phyloP scores from a whole-genome alignment of 2,329 filamentous ascomycete species.

The Fusarium sp. region DNA sequence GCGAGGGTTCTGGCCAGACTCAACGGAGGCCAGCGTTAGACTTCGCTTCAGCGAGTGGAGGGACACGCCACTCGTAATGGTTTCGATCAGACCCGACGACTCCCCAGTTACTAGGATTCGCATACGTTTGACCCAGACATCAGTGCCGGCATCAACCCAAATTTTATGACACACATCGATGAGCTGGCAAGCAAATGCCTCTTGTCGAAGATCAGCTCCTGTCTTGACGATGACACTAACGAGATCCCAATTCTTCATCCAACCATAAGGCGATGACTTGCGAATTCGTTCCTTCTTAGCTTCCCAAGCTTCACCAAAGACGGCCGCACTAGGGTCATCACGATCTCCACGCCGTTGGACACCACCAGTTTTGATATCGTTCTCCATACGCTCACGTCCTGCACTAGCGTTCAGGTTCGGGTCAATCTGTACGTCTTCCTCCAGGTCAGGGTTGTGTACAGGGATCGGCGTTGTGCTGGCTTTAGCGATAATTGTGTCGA shows the following conservation, averaged over 20 bases:
- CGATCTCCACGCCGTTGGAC: slow-evolving; percentile 83
- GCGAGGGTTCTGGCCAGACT: slow-evolving; percentile 76
- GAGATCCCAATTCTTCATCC: slow-evolving; percentile 91
- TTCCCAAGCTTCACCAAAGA: slow-evolving; percentile 88
- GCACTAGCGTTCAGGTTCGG: slow-evolving; percentile 72
- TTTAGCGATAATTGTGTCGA: slow-evolving; percentile 84
- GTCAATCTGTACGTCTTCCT: slow-evolving; percentile 63
- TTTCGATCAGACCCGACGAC: slow-evolving; percentile 85
- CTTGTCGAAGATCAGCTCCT: slow-evolving; percentile 82
- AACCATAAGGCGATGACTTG: slow-evolving; percentile 84
- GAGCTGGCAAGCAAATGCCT: slow-evolving; percentile 87
- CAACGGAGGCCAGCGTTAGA: slow-evolving; percentile 78
- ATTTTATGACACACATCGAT: slow-evolving; percentile 85
- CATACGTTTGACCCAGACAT: slow-evolving; percentile 92
- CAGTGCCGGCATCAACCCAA: slow-evolving; percentile 77
- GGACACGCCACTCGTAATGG: slow-evolving; percentile 89
- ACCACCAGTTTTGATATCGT: slow-evolving; percentile 86
- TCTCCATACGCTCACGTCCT: slow-evolving; percentile 86
- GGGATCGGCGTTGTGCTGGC: slow-evolving; percentile 62
- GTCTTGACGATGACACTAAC: slow-evolving; percentile 91
- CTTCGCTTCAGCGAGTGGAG: slow-evolving; percentile 86
- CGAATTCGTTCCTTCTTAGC: slow-evolving; percentile 86
- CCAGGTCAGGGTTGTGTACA: slow-evolving; percentile 59
- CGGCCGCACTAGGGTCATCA: slow-evolving; percentile 85
- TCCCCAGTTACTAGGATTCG: slow-evolving; percentile 87